Evolutionary conservation across 257 asterid genomes (phyloP), one percentile per base, ranked within the genome.

Genomic region (Jasminum sambac): DNA sequence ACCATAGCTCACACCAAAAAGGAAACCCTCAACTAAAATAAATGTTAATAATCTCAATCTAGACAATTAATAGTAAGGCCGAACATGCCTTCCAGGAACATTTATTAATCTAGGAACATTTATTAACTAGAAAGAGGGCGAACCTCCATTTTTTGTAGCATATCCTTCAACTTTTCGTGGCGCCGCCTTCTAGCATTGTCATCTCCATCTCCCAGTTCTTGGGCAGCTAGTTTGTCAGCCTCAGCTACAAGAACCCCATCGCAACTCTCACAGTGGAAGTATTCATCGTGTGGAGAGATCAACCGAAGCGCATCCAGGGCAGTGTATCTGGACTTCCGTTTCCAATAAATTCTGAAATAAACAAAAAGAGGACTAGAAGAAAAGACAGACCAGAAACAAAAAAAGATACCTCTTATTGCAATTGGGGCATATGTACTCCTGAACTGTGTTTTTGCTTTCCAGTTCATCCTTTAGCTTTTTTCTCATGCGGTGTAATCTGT

Each of bases 261-360:
- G 79, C 99, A 95, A 76, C 87, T 81, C 81, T 95, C 99, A 69
- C 97, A 95, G 77, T 95, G 99, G 76, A 95, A 95, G 81, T 85
- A 79, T 78, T 88, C 96, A 74, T 91, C 98, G 55, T 77, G 73
- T 38, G 86, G 87, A 71, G 95, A 76, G 66, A 91, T 71, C 84
- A 95, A 65, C 65, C 90, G 92, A 42, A 83, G 84, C 6, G 97
- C 99, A 84, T 92, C 98, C 82, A 90, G 73, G 9, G 98, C 98
- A 41, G 84, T 87, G 78, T 88, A 94, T 79, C 98, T 93, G 87
- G 55, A 81, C 24, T 67, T 73, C 5, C 70, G 64, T 67, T 70
- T 61, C 39, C 78, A 66, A 70, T 6, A 50, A 67, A 40, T 46
- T 37, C 23, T 44, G 63, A 72, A 58, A 69, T 63, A 41, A 46